These are phyloP conservation scores for Globisporangium spiculum DNA, from an alignment of 352 stramenopile species.

Conservation along the genomic window DNA sequence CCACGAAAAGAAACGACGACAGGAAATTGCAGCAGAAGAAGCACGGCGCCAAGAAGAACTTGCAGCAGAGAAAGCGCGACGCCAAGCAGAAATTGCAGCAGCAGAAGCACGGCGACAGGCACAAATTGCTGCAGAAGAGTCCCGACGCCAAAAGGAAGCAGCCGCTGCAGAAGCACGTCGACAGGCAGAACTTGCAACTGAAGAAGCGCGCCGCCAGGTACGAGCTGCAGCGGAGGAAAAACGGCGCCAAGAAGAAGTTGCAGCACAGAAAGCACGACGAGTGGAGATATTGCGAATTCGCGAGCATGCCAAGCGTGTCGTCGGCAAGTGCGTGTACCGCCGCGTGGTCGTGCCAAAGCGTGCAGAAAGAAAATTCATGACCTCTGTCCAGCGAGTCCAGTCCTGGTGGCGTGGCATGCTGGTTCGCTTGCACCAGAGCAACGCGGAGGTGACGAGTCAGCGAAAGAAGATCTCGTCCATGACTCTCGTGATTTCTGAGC, in stretches of 20 bases:
- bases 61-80: neutral
- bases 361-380: constrained; percentile 1
- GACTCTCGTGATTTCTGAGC: constrained; percentile 32
- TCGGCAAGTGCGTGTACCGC: constrained; percentile 13
- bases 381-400: constrained; percentile 42
- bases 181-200: neutral
- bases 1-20: constrained; percentile 19
- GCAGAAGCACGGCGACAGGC: neutral
- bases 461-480: constrained; percentile 58
- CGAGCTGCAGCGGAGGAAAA: constrained; percentile 1
- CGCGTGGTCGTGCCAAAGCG: constrained; percentile 17
- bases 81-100: neutral
- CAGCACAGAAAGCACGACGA: neutral
- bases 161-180: constrained; percentile 1
- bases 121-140: neutral
- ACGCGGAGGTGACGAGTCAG: constrained; percentile 35
- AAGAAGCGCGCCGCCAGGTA: neutral
- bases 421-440: constrained; percentile 50
- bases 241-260: neutral
- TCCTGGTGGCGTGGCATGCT: constrained; percentile 69
- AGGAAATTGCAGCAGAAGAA: constrained; percentile 7
- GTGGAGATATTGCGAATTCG: neutral
- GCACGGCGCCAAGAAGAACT: neutral
- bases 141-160: neutral
- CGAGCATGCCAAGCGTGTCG: constrained; percentile 5